phyloP scores from a whole-genome alignment of 1,139 yeast genomes.

The Saccharomyces uvarum region DNA sequence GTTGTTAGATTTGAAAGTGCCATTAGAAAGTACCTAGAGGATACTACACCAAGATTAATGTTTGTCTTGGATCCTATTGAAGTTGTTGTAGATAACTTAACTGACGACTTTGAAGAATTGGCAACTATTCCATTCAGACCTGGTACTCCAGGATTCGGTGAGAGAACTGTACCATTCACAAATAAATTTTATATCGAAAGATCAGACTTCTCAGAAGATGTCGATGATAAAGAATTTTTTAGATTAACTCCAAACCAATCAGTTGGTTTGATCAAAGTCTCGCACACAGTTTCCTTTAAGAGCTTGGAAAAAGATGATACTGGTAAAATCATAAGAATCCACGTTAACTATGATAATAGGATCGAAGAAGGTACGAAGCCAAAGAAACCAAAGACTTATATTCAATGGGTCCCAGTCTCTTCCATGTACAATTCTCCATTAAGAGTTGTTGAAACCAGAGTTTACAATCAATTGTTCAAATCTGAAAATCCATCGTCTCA shows the following conservation, averaged over 20 bases:
- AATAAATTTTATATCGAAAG: slow-evolving; percentile 77
- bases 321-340: slow-evolving; percentile 63
- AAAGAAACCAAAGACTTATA: slow-evolving; percentile 81
- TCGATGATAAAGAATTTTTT: slow-evolving; percentile 55
- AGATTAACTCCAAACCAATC: slow-evolving; percentile 85
- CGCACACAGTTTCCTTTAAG: slow-evolving; percentile 70
- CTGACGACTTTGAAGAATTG: slow-evolving; percentile 62
- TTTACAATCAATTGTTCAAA: slow-evolving; percentile 80
- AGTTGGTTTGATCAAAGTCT: slow-evolving; percentile 93
- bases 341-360: slow-evolving; percentile 73
- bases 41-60: slow-evolving; percentile 91
- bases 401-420: slow-evolving; percentile 90
- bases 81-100: slow-evolving; percentile 73
- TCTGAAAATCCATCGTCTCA: slow-evolving; percentile 86
- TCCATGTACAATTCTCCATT: slow-evolving; percentile 55
- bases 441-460: slow-evolving; percentile 65
- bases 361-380: slow-evolving; percentile 38
- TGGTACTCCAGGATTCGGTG: slow-evolving; percentile 66
- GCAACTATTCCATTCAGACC: slow-evolving; percentile 86
- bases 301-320: slow-evolving; percentile 47
- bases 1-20: slow-evolving; percentile 83
- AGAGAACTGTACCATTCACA: slow-evolving; percentile 69
- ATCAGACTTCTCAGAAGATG: slow-evolving; percentile 73
- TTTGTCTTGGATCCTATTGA: slow-evolving; percentile 82
- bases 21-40: slow-evolving; percentile 79